Evolutionary conservation across 1,284 basidiomycete genomes (phyloP), one percentile per base, ranked within the genome.

Genomic region (Ustilago hordei): DNA sequence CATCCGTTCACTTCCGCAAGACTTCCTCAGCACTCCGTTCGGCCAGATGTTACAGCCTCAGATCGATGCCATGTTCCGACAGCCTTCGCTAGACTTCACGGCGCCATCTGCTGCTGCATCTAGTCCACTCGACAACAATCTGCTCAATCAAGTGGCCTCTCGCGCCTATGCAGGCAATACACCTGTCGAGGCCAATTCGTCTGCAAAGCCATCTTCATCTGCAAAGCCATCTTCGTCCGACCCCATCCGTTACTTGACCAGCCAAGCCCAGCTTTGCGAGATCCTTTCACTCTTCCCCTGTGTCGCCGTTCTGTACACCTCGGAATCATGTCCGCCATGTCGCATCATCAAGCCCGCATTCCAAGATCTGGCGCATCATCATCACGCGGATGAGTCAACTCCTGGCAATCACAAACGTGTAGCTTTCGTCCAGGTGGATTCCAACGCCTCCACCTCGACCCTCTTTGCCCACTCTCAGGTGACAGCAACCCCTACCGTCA

Each of bases 1-100:
- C 50, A 86, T 86, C 19, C 61, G 70, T 9, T 72, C 60, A 3
- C 50, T 75, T 9, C 94, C 95, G 0, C 90, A 91, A 11, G 94
- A 96, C 80, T 95, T 97, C 86, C 89, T 97, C 28, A 91, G 93
- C 0, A 96, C 95, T 0, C 93, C 95, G 0, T 93, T 97, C 72
- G 95, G 95, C 7, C 90, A 91, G n/a, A 91, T 92, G 3, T 89
- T 96, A 45, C 90, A 92, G 1, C 94, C 94, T 0, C 93, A 92
- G 47, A 95, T 97, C 72, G 94, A 96, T 81, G 60, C 76, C 63
- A 79, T 79, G 78, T 79, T 80, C 61, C 60, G 69, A 52, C 58
- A 57, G 2, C 64, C 74, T 6, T 32, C 58, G n/a, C 36, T 50
- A 7, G 48, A 48, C 17, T n/a, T 66, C 43, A 50, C 69, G 2